Percentiles rank a stretch among this genome's conserved stretches.
Evolutionary conservation across 345 rosid species (phyloP).

Genomic region (Bretschneidera sinensis): DNA sequence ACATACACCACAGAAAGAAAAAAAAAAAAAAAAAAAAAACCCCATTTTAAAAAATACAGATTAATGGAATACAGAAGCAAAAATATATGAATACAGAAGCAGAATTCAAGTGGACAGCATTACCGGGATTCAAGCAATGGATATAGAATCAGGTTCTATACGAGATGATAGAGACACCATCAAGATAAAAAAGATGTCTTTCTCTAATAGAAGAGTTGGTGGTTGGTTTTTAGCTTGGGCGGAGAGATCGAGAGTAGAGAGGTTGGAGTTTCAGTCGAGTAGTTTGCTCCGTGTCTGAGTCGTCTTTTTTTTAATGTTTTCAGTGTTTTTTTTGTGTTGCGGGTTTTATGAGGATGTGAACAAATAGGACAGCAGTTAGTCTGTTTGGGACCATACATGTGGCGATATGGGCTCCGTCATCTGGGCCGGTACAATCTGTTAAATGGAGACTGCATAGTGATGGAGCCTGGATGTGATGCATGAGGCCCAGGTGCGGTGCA

Average conservation of each 20-base stretch:
- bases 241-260: slow-evolving; percentile 28
- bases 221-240: slow-evolving; percentile 1
- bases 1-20: not conserved
- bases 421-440: not conserved
- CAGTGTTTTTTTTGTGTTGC: not conserved
- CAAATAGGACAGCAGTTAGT: not conserved
- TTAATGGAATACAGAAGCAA: not conserved
- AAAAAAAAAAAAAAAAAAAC: not conserved
- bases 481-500: not conserved
- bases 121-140: not conserved
- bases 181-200: not conserved
- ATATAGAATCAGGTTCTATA: not conserved
- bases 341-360: not conserved
- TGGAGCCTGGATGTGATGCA: not conserved
- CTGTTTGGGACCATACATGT: not conserved
- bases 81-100: slow-evolving; percentile 7
- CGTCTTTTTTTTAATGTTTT: not conserved
- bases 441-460: too few species aligned
- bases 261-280: slow-evolving; percentile 26
- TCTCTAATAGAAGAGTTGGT: not conserved
- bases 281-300: not conserved
- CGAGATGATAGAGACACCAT: not conserved
- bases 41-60: not conserved
- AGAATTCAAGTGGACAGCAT: slow-evolving; percentile 9
- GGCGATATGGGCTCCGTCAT: not conserved